These are phyloP conservation scores for Passalora sequoiae DNA, from an alignment of 2,329 filamentous ascomycete species.

Conservation along the genomic window DNA sequence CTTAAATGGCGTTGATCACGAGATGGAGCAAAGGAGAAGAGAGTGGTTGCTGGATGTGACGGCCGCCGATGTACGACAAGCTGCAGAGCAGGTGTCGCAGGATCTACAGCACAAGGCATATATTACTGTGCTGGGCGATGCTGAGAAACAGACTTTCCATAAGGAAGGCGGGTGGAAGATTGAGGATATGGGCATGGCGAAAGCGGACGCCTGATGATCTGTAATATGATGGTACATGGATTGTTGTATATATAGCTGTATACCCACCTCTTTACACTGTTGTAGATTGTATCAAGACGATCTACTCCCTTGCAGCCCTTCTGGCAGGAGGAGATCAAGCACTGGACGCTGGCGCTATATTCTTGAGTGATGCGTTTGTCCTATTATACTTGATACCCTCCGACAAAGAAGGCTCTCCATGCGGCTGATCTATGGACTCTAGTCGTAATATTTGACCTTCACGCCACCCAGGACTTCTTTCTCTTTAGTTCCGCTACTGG, in stretches of 20 bases:
- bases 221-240: too few species aligned
- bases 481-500: conserved; percentile 20
- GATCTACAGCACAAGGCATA: conserved; percentile 53
- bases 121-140: conserved; percentile 64
- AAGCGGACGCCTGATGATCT: too few species aligned
- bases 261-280: too few species aligned
- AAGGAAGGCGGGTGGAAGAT: conserved; percentile 60
- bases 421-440: too few species aligned
- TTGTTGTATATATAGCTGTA: too few species aligned
- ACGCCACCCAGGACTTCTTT: conserved; percentile 32
- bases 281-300: too few species aligned
- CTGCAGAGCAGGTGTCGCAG: conserved; percentile 72
- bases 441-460: conserved; percentile 32
- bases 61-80: conserved; percentile 70
- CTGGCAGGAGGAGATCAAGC: too few species aligned
- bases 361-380: too few species aligned
- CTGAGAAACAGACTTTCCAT: conserved; percentile 70
- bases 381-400: too few species aligned
- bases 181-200: conserved; percentile 56
- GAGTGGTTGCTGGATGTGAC: conserved; percentile 83
- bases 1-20: conserved; percentile 74
- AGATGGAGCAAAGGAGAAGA: conserved; percentile 80
- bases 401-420: too few species aligned
- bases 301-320: too few species aligned
- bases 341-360: too few species aligned